These are phyloP conservation scores for Russula compacta DNA, from an alignment of 768 basidiomycete genomes.

Conservation along the genomic window DNA sequence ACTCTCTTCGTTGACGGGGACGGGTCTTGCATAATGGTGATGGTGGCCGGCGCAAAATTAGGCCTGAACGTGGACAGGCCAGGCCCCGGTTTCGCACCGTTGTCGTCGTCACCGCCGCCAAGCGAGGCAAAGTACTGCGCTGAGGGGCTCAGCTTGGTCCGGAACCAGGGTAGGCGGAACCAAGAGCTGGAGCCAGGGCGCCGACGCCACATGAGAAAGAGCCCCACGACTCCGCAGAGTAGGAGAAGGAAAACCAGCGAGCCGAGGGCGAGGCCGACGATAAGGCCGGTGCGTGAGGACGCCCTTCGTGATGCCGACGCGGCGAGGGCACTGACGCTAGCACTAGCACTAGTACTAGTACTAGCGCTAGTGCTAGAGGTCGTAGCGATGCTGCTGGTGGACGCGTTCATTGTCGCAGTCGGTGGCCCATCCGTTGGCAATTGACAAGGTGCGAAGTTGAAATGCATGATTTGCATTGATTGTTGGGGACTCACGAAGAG, in stretches of 20 bases:
- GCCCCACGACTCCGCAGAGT: neutral
- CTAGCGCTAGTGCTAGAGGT: too few relatives aligned
- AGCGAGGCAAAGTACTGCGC: neutral
- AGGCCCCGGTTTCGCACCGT: too few relatives aligned
- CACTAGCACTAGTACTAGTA: too few relatives aligned
- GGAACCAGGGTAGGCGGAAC: neutral
- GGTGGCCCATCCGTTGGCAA: too few relatives aligned
- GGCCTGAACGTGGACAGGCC: too few relatives aligned
- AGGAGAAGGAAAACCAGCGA: neutral
- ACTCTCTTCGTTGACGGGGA: too few relatives aligned
- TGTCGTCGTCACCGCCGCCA: neutral
- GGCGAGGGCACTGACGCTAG: too few relatives aligned
- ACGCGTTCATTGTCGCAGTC: too few relatives aligned
- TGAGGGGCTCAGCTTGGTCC: neutral
- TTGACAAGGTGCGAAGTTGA: neutral
- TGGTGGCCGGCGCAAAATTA: too few relatives aligned
- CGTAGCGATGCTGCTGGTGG: too few relatives aligned
- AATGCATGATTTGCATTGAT: neutral
- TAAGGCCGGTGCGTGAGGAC: neutral
- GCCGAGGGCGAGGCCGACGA: neutral
- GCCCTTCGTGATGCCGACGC: too few relatives aligned
- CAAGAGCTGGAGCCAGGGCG: neutral
- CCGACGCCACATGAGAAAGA: neutral
- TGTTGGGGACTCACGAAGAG: neutral
- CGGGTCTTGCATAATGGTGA: too few relatives aligned